Conservation (phyloP, 2,329 filamentous ascomycete genomes). For the Paracoccidioides brasiliensis region DNA sequence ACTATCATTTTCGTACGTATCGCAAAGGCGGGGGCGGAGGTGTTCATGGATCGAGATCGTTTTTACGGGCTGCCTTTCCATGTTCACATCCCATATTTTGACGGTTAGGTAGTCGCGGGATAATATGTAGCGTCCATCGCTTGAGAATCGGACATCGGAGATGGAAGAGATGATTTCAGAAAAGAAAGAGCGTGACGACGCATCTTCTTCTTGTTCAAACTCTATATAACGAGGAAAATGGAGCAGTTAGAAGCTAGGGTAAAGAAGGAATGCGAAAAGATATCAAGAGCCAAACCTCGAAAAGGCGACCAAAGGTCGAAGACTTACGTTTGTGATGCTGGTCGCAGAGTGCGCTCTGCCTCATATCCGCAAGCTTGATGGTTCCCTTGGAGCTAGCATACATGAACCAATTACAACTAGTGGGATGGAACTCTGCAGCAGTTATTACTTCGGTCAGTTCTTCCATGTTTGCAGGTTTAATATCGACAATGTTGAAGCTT, state of each 20-base stretch:
- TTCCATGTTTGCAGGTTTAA: slow-evolving; percentile 99
- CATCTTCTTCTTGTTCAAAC: slow-evolving; percentile 98
- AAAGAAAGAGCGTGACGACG: slow-evolving; percentile 93
- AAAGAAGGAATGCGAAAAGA: neutral
- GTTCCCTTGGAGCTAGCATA: slow-evolving; percentile 98
- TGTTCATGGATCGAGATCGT: slow-evolving; percentile 98
- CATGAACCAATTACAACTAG: slow-evolving; percentile 99
- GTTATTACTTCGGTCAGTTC: slow-evolving; percentile 98
- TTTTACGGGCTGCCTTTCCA: slow-evolving; percentile 95
- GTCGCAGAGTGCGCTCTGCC: slow-evolving; percentile 89
- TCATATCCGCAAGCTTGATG: slow-evolving; percentile 97
- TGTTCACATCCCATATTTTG: slow-evolving; percentile 99
- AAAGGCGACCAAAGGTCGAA: neutral
- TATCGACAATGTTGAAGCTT: slow-evolving; percentile 99
- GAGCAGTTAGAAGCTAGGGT: neutral
- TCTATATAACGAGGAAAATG: slow-evolving; percentile 41
- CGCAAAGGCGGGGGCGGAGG: slow-evolving; percentile 80
- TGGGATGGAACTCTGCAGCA: slow-evolving; percentile 90
- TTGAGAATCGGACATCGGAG: slow-evolving; percentile 93
- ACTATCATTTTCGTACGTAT: slow-evolving; percentile 98
- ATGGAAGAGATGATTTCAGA: slow-evolving; percentile 99
- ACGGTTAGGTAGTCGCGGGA: slow-evolving; percentile 97
- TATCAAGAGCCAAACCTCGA: neutral
- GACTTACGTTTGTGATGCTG: slow-evolving; percentile 82
- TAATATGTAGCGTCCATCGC: slow-evolving; percentile 91